Evolutionary conservation across 441 rosid species (phyloP).

Genomic region (Populus hybrid): DNA sequence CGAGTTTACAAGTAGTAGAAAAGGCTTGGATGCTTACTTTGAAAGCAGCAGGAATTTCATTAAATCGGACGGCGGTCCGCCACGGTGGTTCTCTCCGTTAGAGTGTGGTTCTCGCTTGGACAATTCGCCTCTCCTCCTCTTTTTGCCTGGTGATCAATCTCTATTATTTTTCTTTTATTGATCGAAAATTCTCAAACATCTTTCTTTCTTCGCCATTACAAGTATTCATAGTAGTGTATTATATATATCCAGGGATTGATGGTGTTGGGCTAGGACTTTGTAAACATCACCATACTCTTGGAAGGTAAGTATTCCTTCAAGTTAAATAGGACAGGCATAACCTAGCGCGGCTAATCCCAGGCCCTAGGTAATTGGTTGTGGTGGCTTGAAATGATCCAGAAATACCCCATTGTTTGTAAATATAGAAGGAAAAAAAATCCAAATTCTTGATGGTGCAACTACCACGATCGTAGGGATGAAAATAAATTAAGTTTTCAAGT

Average conservation of each 20-base stretch:
- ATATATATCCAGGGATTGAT: background rate
- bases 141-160: conserved; percentile 48
- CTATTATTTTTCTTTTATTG: background rate
- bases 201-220: too few species aligned
- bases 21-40: conserved; percentile 47
- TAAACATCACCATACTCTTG: background rate
- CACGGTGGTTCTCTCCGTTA: conserved; percentile 84
- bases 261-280: conserved; percentile 3
- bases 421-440: background rate
- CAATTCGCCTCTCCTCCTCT: conserved; percentile 67
- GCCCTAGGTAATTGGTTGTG: background rate
- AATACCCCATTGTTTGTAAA: background rate
- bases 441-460: too few species aligned
- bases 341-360: too few species aligned
- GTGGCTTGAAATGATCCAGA: too few species aligned
- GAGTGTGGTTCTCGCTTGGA: conserved; percentile 45
- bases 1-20: conserved; percentile 11
- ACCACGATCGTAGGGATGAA: too few species aligned
- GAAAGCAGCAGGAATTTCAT: conserved; percentile 38
- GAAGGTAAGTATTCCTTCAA: background rate
- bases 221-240: too few species aligned
- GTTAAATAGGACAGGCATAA: too few species aligned
- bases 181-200: background rate
- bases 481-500: too few species aligned
- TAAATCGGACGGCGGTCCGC: conserved; percentile 45